These are phyloP conservation scores for Gossypium davidsonii DNA, from an alignment of 441 rosid genomes.

Conservation along the genomic window DNA sequence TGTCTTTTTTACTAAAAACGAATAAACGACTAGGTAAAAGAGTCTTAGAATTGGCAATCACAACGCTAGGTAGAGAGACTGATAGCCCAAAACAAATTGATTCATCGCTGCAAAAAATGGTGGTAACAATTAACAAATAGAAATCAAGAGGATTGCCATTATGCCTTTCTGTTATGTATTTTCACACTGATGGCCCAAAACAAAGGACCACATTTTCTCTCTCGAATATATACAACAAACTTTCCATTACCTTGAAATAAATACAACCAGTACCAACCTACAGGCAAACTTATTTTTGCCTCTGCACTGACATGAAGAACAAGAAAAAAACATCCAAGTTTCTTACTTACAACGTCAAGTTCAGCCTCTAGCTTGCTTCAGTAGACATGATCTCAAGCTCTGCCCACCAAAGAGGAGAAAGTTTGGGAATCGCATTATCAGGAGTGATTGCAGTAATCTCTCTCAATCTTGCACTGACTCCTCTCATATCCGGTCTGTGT, in stretches of 20 bases:
- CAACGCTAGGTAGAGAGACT: background rate
- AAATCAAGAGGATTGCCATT: conserved; percentile 1
- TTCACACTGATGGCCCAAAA: background rate
- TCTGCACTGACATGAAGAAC: conserved; percentile 8
- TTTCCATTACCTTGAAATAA: conserved; percentile 19
- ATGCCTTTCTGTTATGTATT: conserved; percentile 1
- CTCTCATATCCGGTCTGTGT: conserved; percentile 40
- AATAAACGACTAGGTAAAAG: background rate
- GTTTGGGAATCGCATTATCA: conserved; percentile 41
- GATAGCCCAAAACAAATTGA: background rate
- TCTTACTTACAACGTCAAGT: conserved; percentile 13
- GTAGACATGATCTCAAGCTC: conserved; percentile 55
- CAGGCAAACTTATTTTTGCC: conserved; percentile 15
- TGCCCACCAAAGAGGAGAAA: conserved; percentile 59
- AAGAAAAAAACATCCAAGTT: conserved; percentile 8
- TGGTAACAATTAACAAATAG: background rate
- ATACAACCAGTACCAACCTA: conserved; percentile 5
- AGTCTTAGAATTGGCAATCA: background rate
- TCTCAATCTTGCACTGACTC: conserved; percentile 36
- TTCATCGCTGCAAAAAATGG: background rate
- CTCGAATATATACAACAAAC: conserved; percentile 32
- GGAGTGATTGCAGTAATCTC: conserved; percentile 43
- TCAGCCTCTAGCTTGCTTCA: conserved; percentile 24
- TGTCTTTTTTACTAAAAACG: too few species aligned
- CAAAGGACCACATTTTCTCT: conserved; percentile 9